Percentiles rank a stretch among this genome's conserved stretches.
Conservation (phyloP, 306 rosid genomes). For the Prunus salicina region DNA sequence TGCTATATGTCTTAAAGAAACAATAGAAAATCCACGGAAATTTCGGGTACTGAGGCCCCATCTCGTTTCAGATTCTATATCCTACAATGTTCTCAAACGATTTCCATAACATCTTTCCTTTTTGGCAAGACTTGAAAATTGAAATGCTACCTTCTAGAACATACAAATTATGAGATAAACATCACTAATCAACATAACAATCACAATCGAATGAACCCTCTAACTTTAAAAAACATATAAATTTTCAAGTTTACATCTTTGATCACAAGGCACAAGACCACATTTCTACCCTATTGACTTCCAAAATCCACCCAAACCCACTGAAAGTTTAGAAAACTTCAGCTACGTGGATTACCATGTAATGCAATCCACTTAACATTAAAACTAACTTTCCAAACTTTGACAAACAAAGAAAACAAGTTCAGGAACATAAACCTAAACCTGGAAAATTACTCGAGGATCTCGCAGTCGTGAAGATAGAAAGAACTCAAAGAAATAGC, state of each 20-base stretch:
- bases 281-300: background rate
- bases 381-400: background rate
- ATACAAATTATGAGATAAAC: background rate
- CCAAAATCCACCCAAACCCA: background rate
- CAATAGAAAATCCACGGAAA: too few species aligned
- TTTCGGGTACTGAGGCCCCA: too few species aligned
- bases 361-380: background rate
- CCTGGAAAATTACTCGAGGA: background rate
- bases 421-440: background rate
- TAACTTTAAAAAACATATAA: background rate
- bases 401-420: background rate
- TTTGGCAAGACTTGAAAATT: background rate
- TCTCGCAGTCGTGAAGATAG: background rate
- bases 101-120: background rate
- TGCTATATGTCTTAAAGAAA: too few species aligned
- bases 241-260: background rate
- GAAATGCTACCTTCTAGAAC: background rate
- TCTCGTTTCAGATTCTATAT: too few species aligned
- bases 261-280: background rate
- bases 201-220: background rate
- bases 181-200: background rate
- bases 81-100: background rate
- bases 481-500: too few species aligned
- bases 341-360: too few species aligned
- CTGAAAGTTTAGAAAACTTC: too few species aligned